Evolutionary conservation across 164 flowering plant species (phyloP).

Genomic region (Umbilicus rupestris): DNA sequence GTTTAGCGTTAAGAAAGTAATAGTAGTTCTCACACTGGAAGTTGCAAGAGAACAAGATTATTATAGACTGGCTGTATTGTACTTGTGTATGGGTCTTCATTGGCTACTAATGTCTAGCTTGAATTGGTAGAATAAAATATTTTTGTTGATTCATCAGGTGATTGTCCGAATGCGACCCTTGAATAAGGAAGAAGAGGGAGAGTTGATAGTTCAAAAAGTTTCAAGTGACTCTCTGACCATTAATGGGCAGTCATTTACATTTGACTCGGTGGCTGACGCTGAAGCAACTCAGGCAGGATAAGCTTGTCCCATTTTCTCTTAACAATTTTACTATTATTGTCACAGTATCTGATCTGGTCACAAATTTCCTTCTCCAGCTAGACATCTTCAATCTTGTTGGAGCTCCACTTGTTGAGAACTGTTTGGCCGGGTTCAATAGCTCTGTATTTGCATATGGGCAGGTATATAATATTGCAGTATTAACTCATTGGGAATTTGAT

Average conservation of each 20-base stretch:
- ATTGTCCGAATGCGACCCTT: constrained; percentile 78
- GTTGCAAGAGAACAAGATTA: no score
- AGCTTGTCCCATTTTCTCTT: background rate
- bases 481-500: background rate
- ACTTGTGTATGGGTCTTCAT: no score
- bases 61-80: no score
- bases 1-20: no score
- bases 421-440: constrained; percentile 92
- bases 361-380: constrained; percentile 29
- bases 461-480: constrained; percentile 29
- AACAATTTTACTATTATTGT: background rate
- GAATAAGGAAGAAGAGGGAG: constrained; percentile 62
- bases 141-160: constrained; percentile 33
- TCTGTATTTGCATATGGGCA: constrained; percentile 98
- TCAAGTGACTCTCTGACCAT: constrained; percentile 58
- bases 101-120: no score
- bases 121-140: no score
- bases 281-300: constrained; percentile 62
- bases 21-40: no score
- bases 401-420: constrained; percentile 82
- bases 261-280: constrained; percentile 78
- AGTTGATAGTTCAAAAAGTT: constrained; percentile 47
- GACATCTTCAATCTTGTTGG: constrained; percentile 87
- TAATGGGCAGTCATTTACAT: constrained; percentile 65
- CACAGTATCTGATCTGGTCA: background rate